Evolutionary conservation across 148 eudicot species (phyloP).

Genomic region (Amaranthus cruentus): DNA sequence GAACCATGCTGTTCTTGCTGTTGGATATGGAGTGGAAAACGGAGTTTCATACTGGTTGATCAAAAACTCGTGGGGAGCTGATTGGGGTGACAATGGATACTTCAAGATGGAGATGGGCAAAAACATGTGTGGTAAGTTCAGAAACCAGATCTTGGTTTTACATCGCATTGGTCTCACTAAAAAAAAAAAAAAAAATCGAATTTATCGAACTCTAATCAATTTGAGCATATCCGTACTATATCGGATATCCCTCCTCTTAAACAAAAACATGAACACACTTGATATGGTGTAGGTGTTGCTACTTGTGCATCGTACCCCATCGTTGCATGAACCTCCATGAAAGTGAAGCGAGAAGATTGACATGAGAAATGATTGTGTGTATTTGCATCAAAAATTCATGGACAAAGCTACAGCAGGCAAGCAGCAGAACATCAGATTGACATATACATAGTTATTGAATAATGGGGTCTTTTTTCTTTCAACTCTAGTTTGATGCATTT

Average conservation of each 20-base stretch:
- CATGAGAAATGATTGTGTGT: background rate
- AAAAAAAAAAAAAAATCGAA: too few relatives aligned
- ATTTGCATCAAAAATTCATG: conserved; percentile 1
- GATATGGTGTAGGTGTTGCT: conserved; percentile 66
- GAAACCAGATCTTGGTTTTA: too few relatives aligned
- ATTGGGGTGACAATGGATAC: conserved; percentile 91
- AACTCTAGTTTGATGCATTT: background rate
- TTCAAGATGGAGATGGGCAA: conserved; percentile 98
- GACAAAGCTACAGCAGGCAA: background rate
- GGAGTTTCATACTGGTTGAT: conserved; percentile 90
- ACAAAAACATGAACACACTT: too few relatives aligned
- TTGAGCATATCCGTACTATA: too few relatives aligned
- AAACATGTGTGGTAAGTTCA: conserved; percentile 95
- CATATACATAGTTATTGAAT: background rate
- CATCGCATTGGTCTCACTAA: too few relatives aligned
- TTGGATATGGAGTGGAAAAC: conserved; percentile 88
- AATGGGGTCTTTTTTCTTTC: background rate
- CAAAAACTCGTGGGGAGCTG: conserved; percentile 96
- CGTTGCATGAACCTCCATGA: conserved; percentile 37
- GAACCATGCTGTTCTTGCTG: conserved; percentile 99
- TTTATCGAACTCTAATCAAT: too few relatives aligned
- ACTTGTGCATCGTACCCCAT: conserved; percentile 94
- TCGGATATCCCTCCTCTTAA: too few relatives aligned
- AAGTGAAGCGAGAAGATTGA: background rate
- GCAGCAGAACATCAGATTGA: background rate